A percentile compares a stretch with the other conserved stretches of the same genome.
Evolutionary conservation across 768 basidiomycete genomes (phyloP).

Genomic region (Pulveroboletus frians): DNA sequence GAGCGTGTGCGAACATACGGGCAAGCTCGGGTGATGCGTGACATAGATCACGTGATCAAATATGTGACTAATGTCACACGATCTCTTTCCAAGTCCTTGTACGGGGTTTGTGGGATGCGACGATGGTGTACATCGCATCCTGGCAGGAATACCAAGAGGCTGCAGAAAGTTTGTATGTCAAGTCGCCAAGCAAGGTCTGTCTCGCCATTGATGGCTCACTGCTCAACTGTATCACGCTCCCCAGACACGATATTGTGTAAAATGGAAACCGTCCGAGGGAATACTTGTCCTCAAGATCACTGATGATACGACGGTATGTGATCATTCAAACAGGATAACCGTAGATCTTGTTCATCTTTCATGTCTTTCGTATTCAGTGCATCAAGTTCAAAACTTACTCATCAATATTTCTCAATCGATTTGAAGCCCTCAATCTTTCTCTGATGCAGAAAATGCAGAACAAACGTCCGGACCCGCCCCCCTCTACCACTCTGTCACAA

Average conservation of each 20-base stretch:
- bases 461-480: conserved; percentile 35
- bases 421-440: conserved; percentile 84
- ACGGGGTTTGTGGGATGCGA: conserved; percentile 26
- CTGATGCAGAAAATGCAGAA: conserved; percentile 88
- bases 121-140: conserved; percentile 85
- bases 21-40: not conserved
- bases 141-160: conserved; percentile 92
- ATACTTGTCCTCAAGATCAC: conserved; percentile 93
- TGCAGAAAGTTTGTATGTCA: conserved; percentile 78
- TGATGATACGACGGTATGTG: conserved; percentile 77
- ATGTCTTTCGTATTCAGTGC: conserved; percentile 49
- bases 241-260: conserved; percentile 86
- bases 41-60: conserved; percentile 9
- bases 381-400: conserved; percentile 96
- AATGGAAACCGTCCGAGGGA: conserved; percentile 83
- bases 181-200: conserved; percentile 71
- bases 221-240: conserved; percentile 1
- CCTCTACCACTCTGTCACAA: conserved; percentile 14
- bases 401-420: conserved; percentile 92
- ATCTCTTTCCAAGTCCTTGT: not conserved
- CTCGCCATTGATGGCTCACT: not conserved
- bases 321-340: not conserved
- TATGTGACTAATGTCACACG: conserved; percentile 17
- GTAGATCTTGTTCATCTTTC: not conserved
- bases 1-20: not conserved